Conservation (phyloP, 495 filamentous ascomycete genomes). For the Cryomyces minteri region DNA sequence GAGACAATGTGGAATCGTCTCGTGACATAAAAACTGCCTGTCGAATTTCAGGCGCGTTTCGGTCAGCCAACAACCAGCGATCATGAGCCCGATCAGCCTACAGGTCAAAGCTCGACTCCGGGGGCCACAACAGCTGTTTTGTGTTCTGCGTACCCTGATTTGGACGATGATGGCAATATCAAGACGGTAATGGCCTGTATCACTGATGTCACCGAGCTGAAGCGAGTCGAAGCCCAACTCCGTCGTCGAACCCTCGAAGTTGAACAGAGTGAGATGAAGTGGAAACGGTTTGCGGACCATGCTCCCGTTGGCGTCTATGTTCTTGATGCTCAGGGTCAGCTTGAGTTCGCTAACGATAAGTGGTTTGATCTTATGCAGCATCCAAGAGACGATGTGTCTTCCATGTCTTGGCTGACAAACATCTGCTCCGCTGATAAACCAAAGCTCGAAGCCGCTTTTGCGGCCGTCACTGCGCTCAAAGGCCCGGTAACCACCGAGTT, state of each 20-base stretch:
- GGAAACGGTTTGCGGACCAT: not conserved
- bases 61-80: not conserved
- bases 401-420: not conserved
- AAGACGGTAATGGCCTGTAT: not conserved
- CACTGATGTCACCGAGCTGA: not conserved
- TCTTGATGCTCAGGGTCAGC: not conserved
- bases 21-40: not conserved
- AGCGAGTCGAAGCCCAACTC: not conserved
- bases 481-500: not conserved
- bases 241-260: not conserved
- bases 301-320: not conserved
- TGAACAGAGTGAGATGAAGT: not conserved
- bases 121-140: not conserved
- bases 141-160: not conserved
- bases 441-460: not conserved
- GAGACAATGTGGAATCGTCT: not conserved
- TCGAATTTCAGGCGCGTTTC: not conserved
- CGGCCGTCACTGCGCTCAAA: not conserved
- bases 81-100: too few relatives aligned
- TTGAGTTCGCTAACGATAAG: not conserved
- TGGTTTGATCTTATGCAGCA: not conserved
- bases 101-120: too few relatives aligned
- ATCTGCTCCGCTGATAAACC: not conserved
- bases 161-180: not conserved
- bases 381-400: not conserved